Conservation (phyloP, 495 filamentous ascomycete genomes). For the Parathielavia appendiculata region DNA sequence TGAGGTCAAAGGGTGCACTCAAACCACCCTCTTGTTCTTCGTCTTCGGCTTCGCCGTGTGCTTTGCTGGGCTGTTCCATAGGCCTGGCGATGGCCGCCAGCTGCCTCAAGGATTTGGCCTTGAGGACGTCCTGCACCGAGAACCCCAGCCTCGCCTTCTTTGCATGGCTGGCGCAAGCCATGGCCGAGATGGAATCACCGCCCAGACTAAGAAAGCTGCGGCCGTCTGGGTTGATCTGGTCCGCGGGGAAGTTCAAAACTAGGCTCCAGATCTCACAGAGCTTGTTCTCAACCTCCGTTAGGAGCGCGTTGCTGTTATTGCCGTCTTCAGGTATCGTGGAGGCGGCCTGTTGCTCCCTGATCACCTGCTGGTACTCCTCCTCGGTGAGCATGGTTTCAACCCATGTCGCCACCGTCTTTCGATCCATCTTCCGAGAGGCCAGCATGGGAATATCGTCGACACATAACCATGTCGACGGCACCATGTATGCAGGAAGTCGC, state of each 20-base stretch:
- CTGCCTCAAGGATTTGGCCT: slow-evolving; percentile 40
- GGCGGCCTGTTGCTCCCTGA: slow-evolving; percentile 10
- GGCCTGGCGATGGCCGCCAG: slow-evolving; percentile 11
- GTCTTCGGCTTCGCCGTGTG: background rate
- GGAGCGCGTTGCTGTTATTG: background rate
- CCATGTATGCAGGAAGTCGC: slow-evolving; percentile 44
- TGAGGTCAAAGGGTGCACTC: slow-evolving; percentile 35
- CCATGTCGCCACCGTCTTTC: slow-evolving; percentile 25
- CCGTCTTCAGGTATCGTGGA: background rate
- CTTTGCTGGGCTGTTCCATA: slow-evolving; percentile 1
- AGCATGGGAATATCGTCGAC: slow-evolving; percentile 23
- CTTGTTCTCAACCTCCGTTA: slow-evolving; percentile 20
- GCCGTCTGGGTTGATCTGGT: slow-evolving; percentile 40
- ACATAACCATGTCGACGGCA: slow-evolving; percentile 37
- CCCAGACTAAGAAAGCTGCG: slow-evolving; percentile 54
- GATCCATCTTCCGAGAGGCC: slow-evolving; percentile 24
- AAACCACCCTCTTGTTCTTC: background rate
- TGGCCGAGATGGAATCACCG: slow-evolving; percentile 62
- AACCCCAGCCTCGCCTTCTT: slow-evolving; percentile 20
- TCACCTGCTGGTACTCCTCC: slow-evolving; percentile 16
- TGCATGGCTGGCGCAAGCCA: slow-evolving; percentile 37
- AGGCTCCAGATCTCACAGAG: slow-evolving; percentile 26
- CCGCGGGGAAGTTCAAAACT: slow-evolving; percentile 23
- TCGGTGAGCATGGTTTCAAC: slow-evolving; percentile 16
- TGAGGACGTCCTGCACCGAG: slow-evolving; percentile 42